Conservation (phyloP, 2,329 filamentous ascomycete genomes). For the Alternaria viburni region DNA sequence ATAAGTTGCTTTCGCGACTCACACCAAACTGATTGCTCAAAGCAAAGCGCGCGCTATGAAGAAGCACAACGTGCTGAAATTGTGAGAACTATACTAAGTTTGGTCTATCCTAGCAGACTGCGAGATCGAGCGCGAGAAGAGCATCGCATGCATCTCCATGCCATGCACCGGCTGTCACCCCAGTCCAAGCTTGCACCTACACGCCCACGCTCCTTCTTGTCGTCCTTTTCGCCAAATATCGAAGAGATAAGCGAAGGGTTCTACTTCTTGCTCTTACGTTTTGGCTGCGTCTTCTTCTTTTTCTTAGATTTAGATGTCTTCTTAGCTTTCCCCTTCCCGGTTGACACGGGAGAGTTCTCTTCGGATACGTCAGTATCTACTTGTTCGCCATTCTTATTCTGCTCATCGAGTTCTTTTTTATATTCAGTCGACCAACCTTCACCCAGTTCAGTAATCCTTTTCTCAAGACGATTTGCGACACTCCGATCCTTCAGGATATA, state of each 20-base stretch:
- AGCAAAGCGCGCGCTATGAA: not conserved
- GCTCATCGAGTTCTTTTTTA: not conserved
- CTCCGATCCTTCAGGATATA: not conserved
- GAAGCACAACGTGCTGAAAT: not conserved
- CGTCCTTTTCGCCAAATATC: not conserved
- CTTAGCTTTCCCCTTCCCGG: not conserved
- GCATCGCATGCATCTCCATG: not conserved
- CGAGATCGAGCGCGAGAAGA: not conserved
- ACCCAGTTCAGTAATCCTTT: not conserved
- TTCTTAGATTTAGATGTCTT: not conserved
- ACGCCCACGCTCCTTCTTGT: not conserved
- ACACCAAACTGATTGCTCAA: not conserved
- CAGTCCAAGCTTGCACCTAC: not conserved
- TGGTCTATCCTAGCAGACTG: not conserved
- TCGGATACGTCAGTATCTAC: not conserved
- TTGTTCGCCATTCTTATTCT: not conserved
- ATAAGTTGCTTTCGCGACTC: too few species aligned
- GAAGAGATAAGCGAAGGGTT: not conserved
- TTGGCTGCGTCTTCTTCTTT: not conserved
- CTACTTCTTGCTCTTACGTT: not conserved
- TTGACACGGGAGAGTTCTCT: not conserved
- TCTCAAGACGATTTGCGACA: not conserved
- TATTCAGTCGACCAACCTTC: not conserved
- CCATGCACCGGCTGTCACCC: not conserved
- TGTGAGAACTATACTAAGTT: not conserved